Base-by-base conservation (phyloP, 441 rosid genomes). In the Eutrema salsugineum region DNA sequence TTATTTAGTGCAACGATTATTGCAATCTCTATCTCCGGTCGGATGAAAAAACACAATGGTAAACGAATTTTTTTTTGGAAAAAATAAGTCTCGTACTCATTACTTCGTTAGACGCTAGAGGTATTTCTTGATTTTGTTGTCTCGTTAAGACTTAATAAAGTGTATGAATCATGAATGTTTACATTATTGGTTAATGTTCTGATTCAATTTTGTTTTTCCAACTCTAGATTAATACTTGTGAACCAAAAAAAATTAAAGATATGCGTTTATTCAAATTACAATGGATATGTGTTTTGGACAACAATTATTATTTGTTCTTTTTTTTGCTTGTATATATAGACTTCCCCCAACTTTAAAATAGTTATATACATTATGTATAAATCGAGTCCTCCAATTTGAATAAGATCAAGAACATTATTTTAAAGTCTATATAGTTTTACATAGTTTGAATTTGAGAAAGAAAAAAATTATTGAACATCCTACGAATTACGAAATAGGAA, bases 1-100 rank as follows among this genome's bases (percentile, higher is more conserved):
- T 32, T 33, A 55, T 55, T 55, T 55, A 55, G 61, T 32, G 61
- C 61, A 55, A 33, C 60, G 60, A 16, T 55, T 55, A 5, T 55
- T 55, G 40, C 24, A 55, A 32, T 32, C 24, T 55, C 24, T 24
- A 32, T 55, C 40, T 33, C 11, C 24, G 42, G 61, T 33, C 60
- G 11, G 60, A 32, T 55, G 24, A 32, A 32, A 32, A 49, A 49
- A 16, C 42, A 22, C 24, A 22, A 2, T 22, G 24, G 3, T 1
- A 22, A 22, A 22, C n/a, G n/a, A n/a, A n/a, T n/a, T n/a, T n/a
- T n/a, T n/a, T n/a, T n/a, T n/a, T n/a, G n/a, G 3, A 22, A 22
- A 22, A 22, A 20, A 20, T 20, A 20, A 20, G 36, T 51, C 19
- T 20, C 15, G 55, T 49, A 22, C 32, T 49, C 22, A 20, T 20